Conservation (phyloP, 768 basidiomycete genomes). For the Podaxis pistillaris region DNA sequence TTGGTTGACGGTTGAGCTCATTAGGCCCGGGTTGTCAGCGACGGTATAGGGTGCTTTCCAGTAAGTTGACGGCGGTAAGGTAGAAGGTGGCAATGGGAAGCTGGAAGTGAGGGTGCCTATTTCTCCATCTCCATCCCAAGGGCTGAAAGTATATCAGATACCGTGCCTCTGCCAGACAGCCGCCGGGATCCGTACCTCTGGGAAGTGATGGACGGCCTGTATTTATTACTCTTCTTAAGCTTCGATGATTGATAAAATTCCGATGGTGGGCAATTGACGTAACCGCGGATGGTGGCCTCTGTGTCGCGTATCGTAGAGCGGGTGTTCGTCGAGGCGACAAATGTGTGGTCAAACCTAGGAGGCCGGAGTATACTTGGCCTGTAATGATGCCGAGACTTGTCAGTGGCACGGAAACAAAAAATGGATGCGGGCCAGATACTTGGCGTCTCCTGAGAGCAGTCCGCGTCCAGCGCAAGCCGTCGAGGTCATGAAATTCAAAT, state of each 20-base stretch:
- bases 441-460: conserved; percentile 30
- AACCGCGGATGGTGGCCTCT: conserved; percentile 5
- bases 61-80: background rate
- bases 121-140: background rate
- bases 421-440: conserved; percentile 13
- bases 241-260: background rate
- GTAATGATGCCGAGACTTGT: background rate
- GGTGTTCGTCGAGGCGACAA: background rate
- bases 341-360: background rate
- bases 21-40: background rate
- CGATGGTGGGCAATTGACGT: background rate
- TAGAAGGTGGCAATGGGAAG: background rate
- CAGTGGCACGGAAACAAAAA: background rate
- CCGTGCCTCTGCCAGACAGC: background rate
- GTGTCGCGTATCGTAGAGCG: background rate
- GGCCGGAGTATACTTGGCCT: background rate
- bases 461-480: conserved; percentile 52
- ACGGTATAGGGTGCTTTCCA: background rate
- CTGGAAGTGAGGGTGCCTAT: background rate
- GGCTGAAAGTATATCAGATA: background rate
- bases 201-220: background rate
- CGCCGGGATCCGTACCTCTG: background rate
- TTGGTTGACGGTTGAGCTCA: background rate
- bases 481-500: conserved; percentile 60
- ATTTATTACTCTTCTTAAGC: background rate